Percentiles rank a stretch among this genome's conserved stretches.
These are phyloP conservation scores for Pseudogymnoascus sp. DNA, from an alignment of 2,329 filamentous ascomycete species.

Conservation along the genomic window DNA sequence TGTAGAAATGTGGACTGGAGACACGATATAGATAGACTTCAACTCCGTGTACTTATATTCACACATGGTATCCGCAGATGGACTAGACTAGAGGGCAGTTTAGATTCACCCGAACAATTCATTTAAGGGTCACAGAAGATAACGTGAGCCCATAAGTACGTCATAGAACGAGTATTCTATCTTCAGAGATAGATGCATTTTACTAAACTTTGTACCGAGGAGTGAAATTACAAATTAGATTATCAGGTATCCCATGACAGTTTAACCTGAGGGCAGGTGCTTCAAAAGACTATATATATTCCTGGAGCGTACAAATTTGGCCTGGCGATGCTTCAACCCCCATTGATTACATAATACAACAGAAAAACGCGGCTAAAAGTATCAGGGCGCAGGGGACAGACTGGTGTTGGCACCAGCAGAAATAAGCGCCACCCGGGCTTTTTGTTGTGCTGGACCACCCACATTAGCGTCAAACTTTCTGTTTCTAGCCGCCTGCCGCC, in stretches of 20 bases:
- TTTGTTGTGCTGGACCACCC: conserved; percentile 4
- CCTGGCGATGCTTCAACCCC: not conserved
- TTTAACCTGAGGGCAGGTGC: not conserved
- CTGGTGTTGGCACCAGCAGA: conserved; percentile 2
- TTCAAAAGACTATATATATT: not conserved
- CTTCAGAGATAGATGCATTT: not conserved
- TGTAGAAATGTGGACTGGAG: not conserved
- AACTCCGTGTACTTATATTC: not conserved
- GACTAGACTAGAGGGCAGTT: not conserved
- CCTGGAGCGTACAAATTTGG: no score
- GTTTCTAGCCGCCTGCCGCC: conserved; percentile 5
- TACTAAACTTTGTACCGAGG: not conserved
- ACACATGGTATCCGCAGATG: not conserved
- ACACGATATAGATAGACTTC: not conserved
- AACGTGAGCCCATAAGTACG: not conserved
- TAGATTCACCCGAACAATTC: not conserved
- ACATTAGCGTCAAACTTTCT: conserved; percentile 8
- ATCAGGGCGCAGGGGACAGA: not conserved
- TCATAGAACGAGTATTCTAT: not conserved
- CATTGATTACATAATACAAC: not conserved
- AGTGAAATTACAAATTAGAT: not conserved
- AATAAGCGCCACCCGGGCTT: not conserved
- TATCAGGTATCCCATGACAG: not conserved
- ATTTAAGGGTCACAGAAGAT: not conserved
- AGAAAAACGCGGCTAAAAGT: conserved; percentile 4